A percentile compares a stretch with the other conserved stretches of the same genome.
Evolutionary conservation across 805 yeast genomes (phyloP).

Genomic region (Starmera dryadoides): DNA sequence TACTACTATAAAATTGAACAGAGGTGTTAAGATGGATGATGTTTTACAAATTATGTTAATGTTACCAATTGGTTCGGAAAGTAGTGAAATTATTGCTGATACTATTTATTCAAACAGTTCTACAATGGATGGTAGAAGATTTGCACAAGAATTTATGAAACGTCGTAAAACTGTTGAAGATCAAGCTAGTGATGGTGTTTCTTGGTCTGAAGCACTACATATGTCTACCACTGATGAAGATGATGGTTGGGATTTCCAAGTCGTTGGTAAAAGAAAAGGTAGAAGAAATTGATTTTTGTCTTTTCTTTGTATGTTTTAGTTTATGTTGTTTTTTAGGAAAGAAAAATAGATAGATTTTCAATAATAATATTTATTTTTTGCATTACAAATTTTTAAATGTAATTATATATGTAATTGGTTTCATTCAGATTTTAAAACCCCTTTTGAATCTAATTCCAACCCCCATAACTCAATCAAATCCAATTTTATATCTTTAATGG

Average conservation of each 20-base stretch:
- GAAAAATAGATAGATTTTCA: no score
- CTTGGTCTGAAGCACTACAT: slow-evolving; percentile 70
- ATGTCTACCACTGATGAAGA: slow-evolving; percentile 30
- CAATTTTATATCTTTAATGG: slow-evolving; percentile 32
- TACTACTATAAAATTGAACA: slow-evolving; percentile 56
- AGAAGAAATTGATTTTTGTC: slow-evolving; percentile 26
- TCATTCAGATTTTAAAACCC: not conserved
- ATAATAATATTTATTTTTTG: no score
- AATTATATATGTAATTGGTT: not conserved
- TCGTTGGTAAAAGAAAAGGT: slow-evolving; percentile 55
- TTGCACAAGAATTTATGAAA: slow-evolving; percentile 83
- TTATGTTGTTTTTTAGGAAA: no score
- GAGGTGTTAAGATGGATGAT: slow-evolving; percentile 71
- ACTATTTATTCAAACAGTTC: slow-evolving; percentile 84
- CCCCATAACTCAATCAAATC: slow-evolving; percentile 27
- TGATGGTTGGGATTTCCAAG: slow-evolving; percentile 60
- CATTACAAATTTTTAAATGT: no score
- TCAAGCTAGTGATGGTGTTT: slow-evolving; percentile 37
- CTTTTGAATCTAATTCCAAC: slow-evolving; percentile 12
- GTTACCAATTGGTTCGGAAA: slow-evolving; percentile 68
- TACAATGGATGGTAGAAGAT: slow-evolving; percentile 90
- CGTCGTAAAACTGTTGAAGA: slow-evolving; percentile 68
- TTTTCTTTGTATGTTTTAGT: no score
- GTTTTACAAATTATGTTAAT: slow-evolving; percentile 73
- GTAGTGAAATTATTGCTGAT: slow-evolving; percentile 83